Conservation (phyloP, 129 eudicot genomes). For the Centrapalus pauciflorus region DNA sequence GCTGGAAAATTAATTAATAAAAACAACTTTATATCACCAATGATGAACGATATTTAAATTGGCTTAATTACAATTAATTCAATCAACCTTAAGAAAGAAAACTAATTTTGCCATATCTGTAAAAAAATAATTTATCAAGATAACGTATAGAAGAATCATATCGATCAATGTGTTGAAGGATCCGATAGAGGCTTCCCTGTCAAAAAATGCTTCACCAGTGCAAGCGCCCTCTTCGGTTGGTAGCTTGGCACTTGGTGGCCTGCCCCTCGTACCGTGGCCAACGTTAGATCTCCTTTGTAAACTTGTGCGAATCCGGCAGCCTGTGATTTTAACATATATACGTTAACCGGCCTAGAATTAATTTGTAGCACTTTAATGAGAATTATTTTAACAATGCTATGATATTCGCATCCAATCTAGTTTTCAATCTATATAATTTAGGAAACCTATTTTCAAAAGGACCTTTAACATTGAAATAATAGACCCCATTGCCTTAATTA, state of each 20-base stretch:
- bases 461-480: no score
- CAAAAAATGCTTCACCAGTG: slow-evolving; percentile 56
- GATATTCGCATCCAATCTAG: no score
- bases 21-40: slow-evolving; percentile 18
- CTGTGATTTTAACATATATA: slow-evolving; percentile 30
- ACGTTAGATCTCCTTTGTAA: slow-evolving; percentile 63
- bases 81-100: slow-evolving; percentile 4
- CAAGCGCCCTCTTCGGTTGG: slow-evolving; percentile 73
- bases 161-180: slow-evolving; percentile 18
- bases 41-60: slow-evolving; percentile 21
- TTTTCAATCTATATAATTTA: no score
- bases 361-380: no score
- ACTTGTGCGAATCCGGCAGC: slow-evolving; percentile 76
- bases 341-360: no score
- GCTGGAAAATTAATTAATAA: background rate
- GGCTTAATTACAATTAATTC: slow-evolving; percentile 32
- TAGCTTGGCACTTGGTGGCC: slow-evolving; percentile 93
- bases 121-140: slow-evolving; percentile 1
- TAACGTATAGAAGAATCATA: background rate
- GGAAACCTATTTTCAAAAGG: no score
- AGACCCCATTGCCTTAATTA: no score
- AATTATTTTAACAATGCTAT: no score
- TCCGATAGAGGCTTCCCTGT: slow-evolving; percentile 42
- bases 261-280: slow-evolving; percentile 82
- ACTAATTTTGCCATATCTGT: slow-evolving; percentile 11